Evolutionary conservation across 108 stramenopile genomes (phyloP).

Genomic region (Discostella stelligeroides): DNA sequence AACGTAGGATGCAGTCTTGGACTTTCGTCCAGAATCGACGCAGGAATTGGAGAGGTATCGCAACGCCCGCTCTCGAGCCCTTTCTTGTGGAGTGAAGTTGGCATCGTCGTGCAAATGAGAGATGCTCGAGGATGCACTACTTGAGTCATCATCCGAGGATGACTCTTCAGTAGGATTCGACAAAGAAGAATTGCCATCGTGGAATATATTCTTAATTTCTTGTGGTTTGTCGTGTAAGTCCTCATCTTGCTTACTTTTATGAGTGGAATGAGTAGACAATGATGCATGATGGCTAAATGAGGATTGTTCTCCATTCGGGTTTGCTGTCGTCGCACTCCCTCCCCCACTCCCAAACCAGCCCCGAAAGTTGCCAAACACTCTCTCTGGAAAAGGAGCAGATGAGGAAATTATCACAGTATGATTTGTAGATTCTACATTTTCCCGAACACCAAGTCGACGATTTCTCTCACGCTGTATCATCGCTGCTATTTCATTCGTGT

Average conservation of each 20-base stretch:
- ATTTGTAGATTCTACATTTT: not conserved
- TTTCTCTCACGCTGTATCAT: slow-evolving; percentile 42
- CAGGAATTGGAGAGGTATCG: slow-evolving; percentile 48
- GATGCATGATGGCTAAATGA: too few relatives aligned
- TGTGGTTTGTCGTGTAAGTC: not conserved
- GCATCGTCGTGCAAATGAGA: slow-evolving; percentile 5
- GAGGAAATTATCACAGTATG: not conserved
- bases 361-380: slow-evolving; percentile 36
- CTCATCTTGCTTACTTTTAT: not conserved
- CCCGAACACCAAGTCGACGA: slow-evolving; percentile 35
- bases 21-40: slow-evolving; percentile 43
- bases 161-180: slow-evolving; percentile 22
- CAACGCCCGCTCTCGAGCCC: slow-evolving; percentile 37
- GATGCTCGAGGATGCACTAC: slow-evolving; percentile 3
- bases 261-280: slow-evolving; percentile 10
- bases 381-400: slow-evolving; percentile 5
- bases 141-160: slow-evolving; percentile 11
- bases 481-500: slow-evolving; percentile 16
- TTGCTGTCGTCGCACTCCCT: slow-evolving; percentile 1
- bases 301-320: slow-evolving; percentile 1
- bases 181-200: slow-evolving; percentile 14
- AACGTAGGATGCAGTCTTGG: slow-evolving; percentile 46
- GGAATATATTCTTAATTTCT: not conserved
- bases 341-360: slow-evolving; percentile 45
- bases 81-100: slow-evolving; percentile 25